Evolutionary conservation across 176 grass and related monocot genomes (phyloP).

Genomic region (Musa troglodytarum): DNA sequence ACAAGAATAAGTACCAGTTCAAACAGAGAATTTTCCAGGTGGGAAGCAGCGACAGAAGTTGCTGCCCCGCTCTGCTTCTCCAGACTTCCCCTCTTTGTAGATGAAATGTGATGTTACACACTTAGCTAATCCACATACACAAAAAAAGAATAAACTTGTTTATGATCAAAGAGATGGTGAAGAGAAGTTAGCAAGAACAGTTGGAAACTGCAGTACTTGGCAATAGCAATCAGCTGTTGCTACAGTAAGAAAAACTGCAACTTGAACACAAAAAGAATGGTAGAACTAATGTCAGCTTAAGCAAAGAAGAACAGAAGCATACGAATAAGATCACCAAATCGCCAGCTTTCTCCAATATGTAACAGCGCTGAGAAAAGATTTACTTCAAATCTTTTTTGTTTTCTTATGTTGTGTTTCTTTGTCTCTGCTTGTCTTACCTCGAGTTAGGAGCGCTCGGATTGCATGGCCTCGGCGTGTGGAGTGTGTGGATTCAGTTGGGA

Average conservation of each 20-base stretch:
- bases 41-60: neutral
- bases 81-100: neutral
- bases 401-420: neutral
- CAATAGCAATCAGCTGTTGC: neutral
- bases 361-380: neutral
- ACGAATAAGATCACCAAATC: neutral
- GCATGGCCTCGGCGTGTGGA: neutral
- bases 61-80: neutral
- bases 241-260: neutral
- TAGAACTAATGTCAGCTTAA: neutral
- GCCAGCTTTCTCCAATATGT: too few species aligned
- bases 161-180: neutral
- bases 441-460: neutral
- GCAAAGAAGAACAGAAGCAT: neutral
- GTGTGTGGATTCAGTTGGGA: neutral
- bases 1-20: slow-evolving; percentile 1
- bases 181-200: neutral
- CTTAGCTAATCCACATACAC: neutral
- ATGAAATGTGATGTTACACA: neutral
- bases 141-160: too few species aligned
- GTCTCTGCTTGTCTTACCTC: neutral
- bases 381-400: neutral
- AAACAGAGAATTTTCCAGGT: neutral
- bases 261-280: neutral
- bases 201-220: neutral